Evolutionary conservation across 2,329 filamentous ascomycete species (phyloP).

Genomic region (Colletotrichum sp.): DNA sequence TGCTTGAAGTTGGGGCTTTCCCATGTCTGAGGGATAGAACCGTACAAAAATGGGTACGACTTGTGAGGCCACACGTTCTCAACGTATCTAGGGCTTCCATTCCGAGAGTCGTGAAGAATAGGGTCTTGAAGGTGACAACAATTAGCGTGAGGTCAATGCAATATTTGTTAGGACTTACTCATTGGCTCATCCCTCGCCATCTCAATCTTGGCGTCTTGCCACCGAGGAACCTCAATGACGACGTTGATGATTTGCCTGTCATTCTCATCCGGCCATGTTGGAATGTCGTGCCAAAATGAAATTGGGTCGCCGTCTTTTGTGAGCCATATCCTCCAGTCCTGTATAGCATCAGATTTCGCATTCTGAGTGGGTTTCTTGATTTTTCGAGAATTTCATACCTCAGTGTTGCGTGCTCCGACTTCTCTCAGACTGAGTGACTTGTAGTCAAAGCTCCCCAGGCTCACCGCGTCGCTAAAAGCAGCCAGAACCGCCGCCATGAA

Average conservation of each 20-base stretch:
- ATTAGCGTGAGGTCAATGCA: neutral
- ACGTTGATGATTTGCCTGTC: constrained; percentile 40
- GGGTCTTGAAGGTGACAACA: constrained; percentile 30
- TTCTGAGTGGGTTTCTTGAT: rapidly evolving
- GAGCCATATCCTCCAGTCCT: constrained; percentile 47
- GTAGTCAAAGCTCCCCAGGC: neutral
- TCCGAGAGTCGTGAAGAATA: constrained; percentile 45
- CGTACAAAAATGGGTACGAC: constrained; percentile 47
- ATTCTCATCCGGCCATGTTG: constrained; percentile 38
- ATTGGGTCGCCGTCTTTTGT: constrained; percentile 43
- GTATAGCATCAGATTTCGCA: rapidly evolving
- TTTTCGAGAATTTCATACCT: constrained; percentile 26
- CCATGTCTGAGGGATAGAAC: constrained; percentile 50
- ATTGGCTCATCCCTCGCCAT: constrained; percentile 42
- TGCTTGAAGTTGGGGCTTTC: constrained; percentile 46
- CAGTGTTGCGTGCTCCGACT: constrained; percentile 42
- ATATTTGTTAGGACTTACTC: constrained; percentile 28
- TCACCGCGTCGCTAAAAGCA: neutral
- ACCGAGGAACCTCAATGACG: constrained; percentile 46
- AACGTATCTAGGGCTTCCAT: constrained; percentile 40
- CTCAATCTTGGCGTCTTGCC: constrained; percentile 46
- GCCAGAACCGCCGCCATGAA: neutral
- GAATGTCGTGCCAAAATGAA: constrained; percentile 48
- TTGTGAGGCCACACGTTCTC: constrained; percentile 49
- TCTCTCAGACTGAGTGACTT: constrained; percentile 27